Evolutionary conservation across 306 rosid genomes (phyloP), one percentile per base, ranked within the genome.

Genomic region (Aeschynomene evenia): DNA sequence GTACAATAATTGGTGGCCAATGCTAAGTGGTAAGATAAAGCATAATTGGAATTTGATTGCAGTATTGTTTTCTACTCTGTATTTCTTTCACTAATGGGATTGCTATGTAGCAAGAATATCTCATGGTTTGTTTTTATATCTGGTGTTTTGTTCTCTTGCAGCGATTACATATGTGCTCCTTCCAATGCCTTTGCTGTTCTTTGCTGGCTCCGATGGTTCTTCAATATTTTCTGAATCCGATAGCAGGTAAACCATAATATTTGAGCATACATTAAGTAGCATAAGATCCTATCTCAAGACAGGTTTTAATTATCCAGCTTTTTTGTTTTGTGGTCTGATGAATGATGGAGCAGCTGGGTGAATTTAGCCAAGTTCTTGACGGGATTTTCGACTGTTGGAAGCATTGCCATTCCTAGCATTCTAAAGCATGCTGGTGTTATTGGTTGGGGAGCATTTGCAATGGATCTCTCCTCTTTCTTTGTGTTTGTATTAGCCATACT

Each of bases 1-100:
- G 86, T 90, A 86, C 83, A 63, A 79, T 78, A 93, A 93, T 68
- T 93, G 98, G 98, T 93, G 98, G 98, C 97, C 98, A n/a, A 88
- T 93, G 98, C 85, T 93, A 53, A 83, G 85, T 66, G 91, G 98
- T 93, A 72, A 64, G 84, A 69, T 55, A 59, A 63, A 57, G 16
- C 77, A 24, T 37, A 15, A 2, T 10, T 63, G 26, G n/a, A 55
- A 33, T 62, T 24, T 34, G 65, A 66, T 52, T 81, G 15, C 23
- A 64, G 71, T 20, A 50, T 60, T n/a, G n/a, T n/a, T n/a, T n/a
- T n/a, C n/a, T n/a, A 22, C 6, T 0, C 34, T 14, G 21, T 57
- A 11, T 37, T 63, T 1, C 23, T 54, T 54, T 24, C 14, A 4
- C 37, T 37, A 22, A 48, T 55, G 52, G 54, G 26, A 55, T 48